Conservation (phyloP, 257 asterid genomes). For the Ballota nigra region DNA sequence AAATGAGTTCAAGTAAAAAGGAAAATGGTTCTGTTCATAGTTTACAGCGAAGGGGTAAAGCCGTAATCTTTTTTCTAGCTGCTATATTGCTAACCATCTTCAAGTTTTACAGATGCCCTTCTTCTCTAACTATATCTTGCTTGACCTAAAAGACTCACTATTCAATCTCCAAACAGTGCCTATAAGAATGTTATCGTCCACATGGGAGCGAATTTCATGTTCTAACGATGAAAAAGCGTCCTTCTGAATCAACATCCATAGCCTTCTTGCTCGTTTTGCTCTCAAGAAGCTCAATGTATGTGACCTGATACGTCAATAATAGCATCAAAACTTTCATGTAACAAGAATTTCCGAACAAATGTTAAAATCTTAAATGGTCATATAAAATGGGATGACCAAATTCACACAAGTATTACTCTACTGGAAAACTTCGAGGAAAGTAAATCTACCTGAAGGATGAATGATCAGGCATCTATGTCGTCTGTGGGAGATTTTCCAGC, state of each 20-base stretch:
- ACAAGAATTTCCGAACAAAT: no score
- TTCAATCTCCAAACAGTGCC: neutral
- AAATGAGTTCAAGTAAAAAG: constrained; percentile 4
- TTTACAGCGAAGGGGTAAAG: constrained; percentile 18
- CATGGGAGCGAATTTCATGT: constrained; percentile 4
- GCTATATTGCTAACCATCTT: constrained; percentile 7
- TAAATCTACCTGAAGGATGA: constrained; percentile 21
- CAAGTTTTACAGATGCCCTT: constrained; percentile 3
- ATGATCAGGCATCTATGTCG: constrained; percentile 23
- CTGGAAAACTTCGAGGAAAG: no score
- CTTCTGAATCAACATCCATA: neutral
- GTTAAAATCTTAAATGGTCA: no score
- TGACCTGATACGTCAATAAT: constrained; percentile 18
- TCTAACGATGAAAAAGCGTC: constrained; percentile 2
- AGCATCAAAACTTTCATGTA: constrained; percentile 8
- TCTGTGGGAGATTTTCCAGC: constrained; percentile 24
- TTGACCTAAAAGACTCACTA: constrained; percentile 5
- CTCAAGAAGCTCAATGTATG: neutral
- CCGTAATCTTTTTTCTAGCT: constrained; percentile 12
- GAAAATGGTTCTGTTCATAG: constrained; percentile 7
- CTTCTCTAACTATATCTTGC: constrained; percentile 12
- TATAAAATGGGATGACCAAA: no score
- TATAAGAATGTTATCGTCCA: constrained; percentile 19
- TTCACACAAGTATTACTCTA: no score
- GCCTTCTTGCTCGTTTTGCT: constrained; percentile 11